Evolutionary conservation across 495 filamentous ascomycete genomes (phyloP).

Genomic region (Pyrenopolyporus hunteri): DNA sequence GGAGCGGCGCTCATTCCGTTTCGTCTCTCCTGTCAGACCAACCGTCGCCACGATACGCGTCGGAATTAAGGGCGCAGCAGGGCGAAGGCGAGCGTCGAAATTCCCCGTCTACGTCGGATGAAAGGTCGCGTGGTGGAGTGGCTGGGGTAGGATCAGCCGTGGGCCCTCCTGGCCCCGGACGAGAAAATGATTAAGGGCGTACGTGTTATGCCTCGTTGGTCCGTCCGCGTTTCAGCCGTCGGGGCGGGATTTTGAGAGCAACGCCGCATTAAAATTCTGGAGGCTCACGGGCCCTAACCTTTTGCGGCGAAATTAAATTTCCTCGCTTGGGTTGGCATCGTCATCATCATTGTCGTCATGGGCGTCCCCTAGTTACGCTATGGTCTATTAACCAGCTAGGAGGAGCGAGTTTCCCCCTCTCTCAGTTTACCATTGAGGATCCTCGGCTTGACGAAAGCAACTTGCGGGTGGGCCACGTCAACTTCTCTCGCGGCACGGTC

Average conservation of each 20-base stretch:
- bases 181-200: slow-evolving; percentile 35
- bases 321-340: too few species aligned
- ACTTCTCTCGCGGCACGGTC: background rate
- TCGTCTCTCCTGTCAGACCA: slow-evolving; percentile 56
- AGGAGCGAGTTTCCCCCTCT: background rate
- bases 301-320: too few species aligned
- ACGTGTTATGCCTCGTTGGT: slow-evolving; percentile 5
- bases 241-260: background rate
- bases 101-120: slow-evolving; percentile 39
- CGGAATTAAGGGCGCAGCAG: slow-evolving; percentile 40
- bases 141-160: slow-evolving; percentile 24
- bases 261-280: background rate
- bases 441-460: background rate
- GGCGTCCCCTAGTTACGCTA: slow-evolving; percentile 5
- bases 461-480: slow-evolving; percentile 4
- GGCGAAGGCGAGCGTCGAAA: slow-evolving; percentile 34
- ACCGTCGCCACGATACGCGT: slow-evolving; percentile 46
- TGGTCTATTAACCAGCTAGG: slow-evolving; percentile 20
- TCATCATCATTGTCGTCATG: too few species aligned
- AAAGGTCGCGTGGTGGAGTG: slow-evolving; percentile 37
- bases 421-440: background rate
- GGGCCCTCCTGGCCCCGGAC: slow-evolving; percentile 23
- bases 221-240: slow-evolving; percentile 30
- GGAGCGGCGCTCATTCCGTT: slow-evolving; percentile 52
- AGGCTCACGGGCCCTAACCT: too few species aligned